A percentile compares a stretch with the other conserved stretches of the same genome.
Conservation (phyloP, 2,329 filamentous ascomycete species). For the Hypoxylon sp. region DNA sequence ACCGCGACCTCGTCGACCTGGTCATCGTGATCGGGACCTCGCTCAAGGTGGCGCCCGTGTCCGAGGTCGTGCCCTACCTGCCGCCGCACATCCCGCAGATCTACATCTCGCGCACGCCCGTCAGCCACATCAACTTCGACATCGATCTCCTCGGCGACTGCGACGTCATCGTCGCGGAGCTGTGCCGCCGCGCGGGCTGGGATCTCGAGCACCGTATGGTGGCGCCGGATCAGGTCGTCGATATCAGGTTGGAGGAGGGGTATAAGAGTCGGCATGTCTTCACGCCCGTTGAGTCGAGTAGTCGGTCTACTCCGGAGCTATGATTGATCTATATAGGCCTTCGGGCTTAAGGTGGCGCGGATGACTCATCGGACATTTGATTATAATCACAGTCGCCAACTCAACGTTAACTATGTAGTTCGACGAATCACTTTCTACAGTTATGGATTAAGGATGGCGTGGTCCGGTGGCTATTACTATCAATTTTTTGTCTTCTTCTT, state of each 20-base stretch:
- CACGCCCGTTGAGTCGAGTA: conserved; percentile 44
- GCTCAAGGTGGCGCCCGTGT: conserved; percentile 95
- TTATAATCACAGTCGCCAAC: neutral
- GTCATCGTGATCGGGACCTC: conserved; percentile 97
- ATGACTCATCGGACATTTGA: neutral
- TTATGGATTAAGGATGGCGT: neutral
- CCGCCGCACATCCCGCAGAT: conserved; percentile 88
- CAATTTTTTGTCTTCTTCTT: neutral
- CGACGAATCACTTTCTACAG: neutral
- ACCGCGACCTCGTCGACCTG: conserved; percentile 85
- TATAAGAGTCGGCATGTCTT: conserved; percentile 63
- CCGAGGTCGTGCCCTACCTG: conserved; percentile 87
- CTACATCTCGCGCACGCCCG: conserved; percentile 88
- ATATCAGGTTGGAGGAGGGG: conserved; percentile 67
- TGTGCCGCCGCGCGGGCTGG: conserved; percentile 88
- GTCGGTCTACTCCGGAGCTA: neutral
- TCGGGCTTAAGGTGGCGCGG: neutral
- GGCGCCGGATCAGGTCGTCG: conserved; percentile 73
- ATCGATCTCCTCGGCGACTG: conserved; percentile 97
- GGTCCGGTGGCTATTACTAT: neutral
- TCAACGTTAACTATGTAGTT: neutral
- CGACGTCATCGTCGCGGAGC: conserved; percentile 88
- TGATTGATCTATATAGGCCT: neutral
- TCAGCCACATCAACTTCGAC: conserved; percentile 93
- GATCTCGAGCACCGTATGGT: conserved; percentile 86